Evolutionary conservation across 2,329 filamentous ascomycete species (phyloP), one percentile per base, ranked within the genome.

Genomic region (Arthrobotrys conoides): DNA sequence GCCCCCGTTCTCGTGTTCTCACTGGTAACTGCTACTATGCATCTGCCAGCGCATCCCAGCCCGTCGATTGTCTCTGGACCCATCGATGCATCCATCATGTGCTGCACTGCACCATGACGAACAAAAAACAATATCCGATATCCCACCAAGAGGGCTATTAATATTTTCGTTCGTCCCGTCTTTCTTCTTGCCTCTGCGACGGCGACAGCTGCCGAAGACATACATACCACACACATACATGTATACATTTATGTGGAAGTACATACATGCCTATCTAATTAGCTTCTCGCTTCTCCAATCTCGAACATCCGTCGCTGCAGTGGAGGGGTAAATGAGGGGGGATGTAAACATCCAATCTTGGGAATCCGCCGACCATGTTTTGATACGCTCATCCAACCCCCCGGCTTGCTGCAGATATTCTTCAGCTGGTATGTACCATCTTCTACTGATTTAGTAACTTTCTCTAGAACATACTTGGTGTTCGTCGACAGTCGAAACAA

Each of bases 81-180:
- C 44, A 46, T 46, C 44, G 44, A 46, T 27, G 27, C n/a, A 20
- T 38, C 46, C 46, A 55, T 55, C 63, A 46, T 46, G 44, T 46
- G 44, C 44, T 46, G 44, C 44, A 36, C 36, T 69, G 66, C 51
- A 49, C 53, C 51, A 69, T 69, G 66, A 69, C 66, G 66, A 57
- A 41, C 36, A 55, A 49, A n/a, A 41, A 69, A 69, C 64, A 67
- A 38, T 59, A 41, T 61, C n/a, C 55, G 6, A 9, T 41, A 16
- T 36, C 49, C 16, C 14, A 16, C 10, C 12, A 30, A 30, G 27
- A 10, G 9, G 33, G 33, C 38, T 41, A 41, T 41, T 41, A 14
- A 9, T 30, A 41, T 71, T 71, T 71, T 71, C 69, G 49, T 72
- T 59, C 69, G 38, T 65, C 59, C 69, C 59, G 59, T 71, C 69